Evolutionary conservation across 2,329 filamentous ascomycete species (phyloP), one percentile per base, ranked within the genome.

Genomic region (Exophiala lecanii-corni): DNA sequence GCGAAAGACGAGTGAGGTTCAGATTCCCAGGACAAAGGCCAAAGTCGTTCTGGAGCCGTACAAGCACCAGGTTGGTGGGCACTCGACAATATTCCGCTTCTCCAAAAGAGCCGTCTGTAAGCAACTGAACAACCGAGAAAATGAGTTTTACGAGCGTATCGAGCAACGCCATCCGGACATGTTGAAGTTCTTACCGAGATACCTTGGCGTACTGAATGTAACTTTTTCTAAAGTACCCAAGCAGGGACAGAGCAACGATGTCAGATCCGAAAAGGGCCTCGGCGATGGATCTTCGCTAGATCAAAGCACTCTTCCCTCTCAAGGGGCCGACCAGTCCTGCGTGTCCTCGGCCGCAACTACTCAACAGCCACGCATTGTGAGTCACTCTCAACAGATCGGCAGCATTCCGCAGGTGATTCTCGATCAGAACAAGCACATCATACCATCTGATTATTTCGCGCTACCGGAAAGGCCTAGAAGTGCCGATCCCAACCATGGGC

Each of bases 131-230:
- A 98, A 95, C 63, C 79, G 91, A 59, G 92, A 98, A 62, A 98
- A 98, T 65, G 88, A 95, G 67, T 98, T 98, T 62, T 98, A 98
- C 65, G 92, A 98, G 67, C 92, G 84, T 41, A 87, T 97, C 57
- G 92, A 98, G 70, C 81, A 80, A 58, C 81, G 87, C 55, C 91
- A 98, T 65, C 86, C 89, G 52, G 85, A 95, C 60, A 75, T 98
- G 58, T 71, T 98, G 47, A 81, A 85, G 31, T 98, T 97, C 62
- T 74, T 98, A 52, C 92, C 92, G 53, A 88, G 89, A 66, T 71
- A 60, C 61, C 97, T 98, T 57, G 92, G 92, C 50, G 92, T 98
- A 31, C 70, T 98, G 38, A 97, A 96, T 63, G 91, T 96, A 15
- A 96, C 89, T 0, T 96, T 94, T 62, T 87, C 89, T 38, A 95